Evolutionary conservation across 2,329 filamentous ascomycete genomes (phyloP).

Genomic region (Escovopsis sp.): DNA sequence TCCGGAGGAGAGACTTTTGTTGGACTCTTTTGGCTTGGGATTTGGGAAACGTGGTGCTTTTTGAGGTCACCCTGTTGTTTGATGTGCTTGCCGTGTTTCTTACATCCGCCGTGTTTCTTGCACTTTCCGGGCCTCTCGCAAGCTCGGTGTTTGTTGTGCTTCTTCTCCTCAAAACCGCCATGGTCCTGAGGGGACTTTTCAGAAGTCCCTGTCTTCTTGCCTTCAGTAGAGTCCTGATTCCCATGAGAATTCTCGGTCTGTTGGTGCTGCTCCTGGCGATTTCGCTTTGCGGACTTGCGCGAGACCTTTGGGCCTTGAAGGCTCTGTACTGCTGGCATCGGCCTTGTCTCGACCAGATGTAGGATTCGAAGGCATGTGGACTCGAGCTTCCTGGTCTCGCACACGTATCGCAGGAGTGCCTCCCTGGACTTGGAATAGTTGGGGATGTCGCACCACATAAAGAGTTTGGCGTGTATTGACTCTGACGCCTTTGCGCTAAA

Average conservation of each 20-base stretch:
- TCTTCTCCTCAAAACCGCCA: too few species aligned
- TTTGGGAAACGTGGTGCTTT: too few species aligned
- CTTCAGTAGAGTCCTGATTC: too few species aligned
- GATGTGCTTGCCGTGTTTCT: too few species aligned
- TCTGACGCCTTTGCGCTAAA: slow-evolving; percentile 9
- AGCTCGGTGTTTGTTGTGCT: too few species aligned
- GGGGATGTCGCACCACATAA: slow-evolving; percentile 17
- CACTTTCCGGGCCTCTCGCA: too few species aligned
- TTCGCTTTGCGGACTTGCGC: neutral
- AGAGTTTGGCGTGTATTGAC: slow-evolving; percentile 16
- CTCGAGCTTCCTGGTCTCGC: slow-evolving; percentile 21
- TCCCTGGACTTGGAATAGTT: slow-evolving; percentile 15
- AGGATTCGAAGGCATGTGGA: slow-evolving; percentile 13
- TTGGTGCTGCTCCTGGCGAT: neutral
- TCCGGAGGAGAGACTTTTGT: too few species aligned
- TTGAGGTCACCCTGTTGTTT: too few species aligned
- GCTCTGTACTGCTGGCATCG: neutral
- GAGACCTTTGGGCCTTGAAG: neutral
- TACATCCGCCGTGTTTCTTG: too few species aligned
- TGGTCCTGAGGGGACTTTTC: too few species aligned
- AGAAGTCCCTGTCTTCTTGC: too few species aligned
- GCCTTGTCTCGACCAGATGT: slow-evolving; percentile 6
- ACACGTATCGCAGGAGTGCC: slow-evolving; percentile 15
- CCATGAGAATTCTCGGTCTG: neutral
- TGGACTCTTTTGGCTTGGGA: too few species aligned